Evolutionary conservation across 768 basidiomycete species (phyloP).

Genomic region (Russula foetens): DNA sequence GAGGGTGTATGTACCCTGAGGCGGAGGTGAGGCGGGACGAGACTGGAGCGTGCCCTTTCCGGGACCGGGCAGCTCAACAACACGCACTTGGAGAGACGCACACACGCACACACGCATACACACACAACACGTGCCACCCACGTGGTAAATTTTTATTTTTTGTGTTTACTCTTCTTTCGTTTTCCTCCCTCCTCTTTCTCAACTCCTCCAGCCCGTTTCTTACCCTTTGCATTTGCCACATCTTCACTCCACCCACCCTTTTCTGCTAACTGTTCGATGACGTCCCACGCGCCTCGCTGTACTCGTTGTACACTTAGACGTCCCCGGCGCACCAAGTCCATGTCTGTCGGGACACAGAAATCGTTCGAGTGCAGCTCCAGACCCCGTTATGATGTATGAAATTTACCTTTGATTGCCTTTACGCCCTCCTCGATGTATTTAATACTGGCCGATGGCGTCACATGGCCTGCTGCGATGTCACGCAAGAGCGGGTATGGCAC

Average conservation of each 20-base stretch:
- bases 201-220: not conserved
- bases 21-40: not conserved
- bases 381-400: not conserved
- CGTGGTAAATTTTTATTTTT: not conserved
- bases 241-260: conserved; percentile 70
- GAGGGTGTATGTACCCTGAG: conserved; percentile 6
- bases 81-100: not conserved
- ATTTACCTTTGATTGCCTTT: conserved; percentile 52
- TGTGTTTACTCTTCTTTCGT: not conserved
- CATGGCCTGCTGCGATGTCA: conserved; percentile 39
- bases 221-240: not conserved
- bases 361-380: not conserved
- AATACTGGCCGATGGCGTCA: conserved; percentile 42
- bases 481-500: conserved; percentile 72
- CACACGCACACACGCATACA: not conserved
- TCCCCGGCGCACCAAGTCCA: conserved; percentile 75
- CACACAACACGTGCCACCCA: not conserved
- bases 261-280: conserved; percentile 51
- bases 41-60: conserved; percentile 13
- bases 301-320: conserved; percentile 86
- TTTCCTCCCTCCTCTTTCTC: not conserved
- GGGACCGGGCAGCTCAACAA: conserved; percentile 1
- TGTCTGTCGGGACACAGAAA: conserved; percentile 35
- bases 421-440: conserved; percentile 59
- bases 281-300: conserved; percentile 52